Evolutionary conservation across 192 early-diverging fungal genomes (phyloP).

Genomic region (Backusella westeae): DNA sequence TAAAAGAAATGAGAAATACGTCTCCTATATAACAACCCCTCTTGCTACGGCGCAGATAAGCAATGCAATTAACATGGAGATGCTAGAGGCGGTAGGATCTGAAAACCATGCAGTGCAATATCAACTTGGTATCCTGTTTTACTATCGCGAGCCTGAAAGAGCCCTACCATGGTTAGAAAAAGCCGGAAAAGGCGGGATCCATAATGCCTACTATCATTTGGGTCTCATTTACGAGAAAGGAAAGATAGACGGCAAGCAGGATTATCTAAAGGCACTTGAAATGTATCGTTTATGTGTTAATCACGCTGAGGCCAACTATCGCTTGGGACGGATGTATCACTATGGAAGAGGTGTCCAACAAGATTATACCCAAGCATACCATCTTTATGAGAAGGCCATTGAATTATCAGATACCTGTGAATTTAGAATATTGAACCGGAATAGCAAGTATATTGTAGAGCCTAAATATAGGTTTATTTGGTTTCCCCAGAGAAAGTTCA

Average conservation of each 20-base stretch:
- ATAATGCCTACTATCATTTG: neutral
- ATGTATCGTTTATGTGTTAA: neutral
- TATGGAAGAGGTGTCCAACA: neutral
- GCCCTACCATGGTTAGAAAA: neutral
- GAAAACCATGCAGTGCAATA: neutral
- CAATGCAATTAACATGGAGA: neutral
- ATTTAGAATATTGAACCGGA: neutral
- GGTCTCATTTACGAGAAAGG: neutral
- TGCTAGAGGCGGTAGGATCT: neutral
- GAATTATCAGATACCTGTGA: neutral
- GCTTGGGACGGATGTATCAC: neutral
- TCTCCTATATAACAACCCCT: neutral
- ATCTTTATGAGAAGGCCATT: neutral
- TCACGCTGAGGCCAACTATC: neutral
- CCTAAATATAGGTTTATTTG: neutral
- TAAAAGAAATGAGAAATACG: neutral
- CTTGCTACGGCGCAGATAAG: neutral
- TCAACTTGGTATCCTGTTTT: neutral
- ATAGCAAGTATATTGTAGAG: neutral
- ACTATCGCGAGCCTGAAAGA: neutral
- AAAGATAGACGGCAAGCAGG: neutral
- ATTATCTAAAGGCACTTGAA: neutral
- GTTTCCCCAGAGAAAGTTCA: neutral
- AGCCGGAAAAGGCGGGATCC: neutral
- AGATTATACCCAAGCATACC: neutral